Evolutionary conservation across 225 moss, liverwort and hornwort genomes (phyloP).

Genomic region (Physcomitrium patens): DNA sequence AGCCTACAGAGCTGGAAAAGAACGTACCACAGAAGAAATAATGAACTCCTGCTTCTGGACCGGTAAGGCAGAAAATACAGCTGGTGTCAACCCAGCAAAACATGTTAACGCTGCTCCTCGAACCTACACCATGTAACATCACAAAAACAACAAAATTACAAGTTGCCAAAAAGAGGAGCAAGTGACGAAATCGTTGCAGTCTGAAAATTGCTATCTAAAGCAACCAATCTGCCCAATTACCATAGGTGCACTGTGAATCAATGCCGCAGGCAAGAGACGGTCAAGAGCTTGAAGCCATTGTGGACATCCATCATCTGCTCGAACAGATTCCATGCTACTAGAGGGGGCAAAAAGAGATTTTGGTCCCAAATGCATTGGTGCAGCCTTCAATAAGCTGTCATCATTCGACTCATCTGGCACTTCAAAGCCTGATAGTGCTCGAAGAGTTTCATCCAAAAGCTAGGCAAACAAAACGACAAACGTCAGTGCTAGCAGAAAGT

Average conservation of each 20-base stretch:
- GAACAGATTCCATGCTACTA: conserved; percentile 34
- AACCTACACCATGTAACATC: conserved; percentile 55
- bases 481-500: conserved; percentile 30
- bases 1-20: conserved; percentile 26
- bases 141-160: not conserved
- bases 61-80: conserved; percentile 69
- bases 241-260: conserved; percentile 83
- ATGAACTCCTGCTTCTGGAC: conserved; percentile 72
- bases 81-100: conserved; percentile 87
- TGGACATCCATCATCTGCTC: conserved; percentile 51
- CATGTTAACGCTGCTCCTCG: conserved; percentile 95
- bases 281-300: conserved; percentile 82
- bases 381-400: conserved; percentile 61
- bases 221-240: conserved; percentile 39
- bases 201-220: conserved; percentile 27
- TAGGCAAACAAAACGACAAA: conserved; percentile 39
- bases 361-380: conserved; percentile 48
- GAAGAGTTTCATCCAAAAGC: conserved; percentile 94
- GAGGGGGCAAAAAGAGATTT: conserved; percentile 39
- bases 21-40: conserved; percentile 72
- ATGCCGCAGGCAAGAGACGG: conserved; percentile 65
- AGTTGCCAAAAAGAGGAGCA: not conserved
- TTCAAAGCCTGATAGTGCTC: conserved; percentile 78
- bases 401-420: conserved; percentile 73
- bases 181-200: conserved; percentile 9